A percentile compares a stretch with the other conserved stretches of the same genome.
Evolutionary conservation across 1,139 yeast genomes (phyloP).

Genomic region (Lodderomyces pseudojiufengensis): DNA sequence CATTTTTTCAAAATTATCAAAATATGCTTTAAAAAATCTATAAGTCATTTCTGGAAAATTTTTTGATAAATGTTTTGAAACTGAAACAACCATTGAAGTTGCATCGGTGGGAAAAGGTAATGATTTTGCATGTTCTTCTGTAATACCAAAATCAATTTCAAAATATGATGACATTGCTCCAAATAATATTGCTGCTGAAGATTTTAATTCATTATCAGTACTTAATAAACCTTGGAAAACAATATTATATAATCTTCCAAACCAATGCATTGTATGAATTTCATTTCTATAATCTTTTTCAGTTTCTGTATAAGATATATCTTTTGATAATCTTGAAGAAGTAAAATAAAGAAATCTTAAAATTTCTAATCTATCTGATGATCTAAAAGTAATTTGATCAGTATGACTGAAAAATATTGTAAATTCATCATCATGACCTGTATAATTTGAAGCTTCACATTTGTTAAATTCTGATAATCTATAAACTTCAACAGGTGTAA

Average conservation of each 20-base stretch:
- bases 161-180: constrained; percentile 62
- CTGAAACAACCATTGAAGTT: constrained; percentile 56
- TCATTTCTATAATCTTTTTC: constrained; percentile 23
- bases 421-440: constrained; percentile 48
- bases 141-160: constrained; percentile 58
- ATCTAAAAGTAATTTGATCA: constrained; percentile 47
- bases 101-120: constrained; percentile 73
- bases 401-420: constrained; percentile 51
- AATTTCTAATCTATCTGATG: constrained; percentile 63
- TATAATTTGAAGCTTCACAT: constrained; percentile 48
- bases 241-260: constrained; percentile 62
- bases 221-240: constrained; percentile 67
- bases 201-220: constrained; percentile 54
- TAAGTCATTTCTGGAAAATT: constrained; percentile 60
- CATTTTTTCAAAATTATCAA: constrained; percentile 49
- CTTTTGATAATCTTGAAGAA: constrained; percentile 47
- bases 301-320: constrained; percentile 14
- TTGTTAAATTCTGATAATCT: constrained; percentile 49
- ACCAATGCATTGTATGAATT: constrained; percentile 30
- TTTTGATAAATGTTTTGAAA: constrained; percentile 56
- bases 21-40: constrained; percentile 59
- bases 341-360: constrained; percentile 67
- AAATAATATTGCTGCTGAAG: constrained; percentile 61
- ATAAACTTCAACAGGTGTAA: constrained; percentile 50
- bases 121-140: constrained; percentile 54